These are phyloP conservation scores for Saccharomyces hybrid DNA, from an alignment of 1,139 yeast species.

Conservation along the genomic window DNA sequence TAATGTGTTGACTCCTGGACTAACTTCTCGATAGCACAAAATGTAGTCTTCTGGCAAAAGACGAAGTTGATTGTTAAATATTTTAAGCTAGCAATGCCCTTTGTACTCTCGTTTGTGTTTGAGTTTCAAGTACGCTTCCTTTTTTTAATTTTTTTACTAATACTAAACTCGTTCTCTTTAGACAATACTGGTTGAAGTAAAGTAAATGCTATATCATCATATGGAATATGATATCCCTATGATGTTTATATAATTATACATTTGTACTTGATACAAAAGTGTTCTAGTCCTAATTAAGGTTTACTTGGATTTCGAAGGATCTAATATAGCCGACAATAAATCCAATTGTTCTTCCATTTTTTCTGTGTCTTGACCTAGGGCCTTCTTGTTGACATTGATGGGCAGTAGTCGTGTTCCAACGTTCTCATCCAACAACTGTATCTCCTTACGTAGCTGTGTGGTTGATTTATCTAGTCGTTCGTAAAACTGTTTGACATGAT, in stretches of 20 bases:
- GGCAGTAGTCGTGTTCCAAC: conserved; percentile 28
- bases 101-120: not conserved
- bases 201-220: not conserved
- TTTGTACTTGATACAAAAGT: not conserved
- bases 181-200: not conserved
- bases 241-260: not conserved
- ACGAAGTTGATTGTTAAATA: not conserved
- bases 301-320: not conserved
- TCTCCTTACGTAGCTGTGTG: conserved; percentile 21
- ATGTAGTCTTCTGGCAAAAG: not conserved
- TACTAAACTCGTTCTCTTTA: not conserved
- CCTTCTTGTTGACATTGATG: conserved; percentile 27
- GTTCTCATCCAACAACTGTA: conserved; percentile 26
- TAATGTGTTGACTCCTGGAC: not conserved
- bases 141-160: not conserved
- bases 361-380: conserved; percentile 30
- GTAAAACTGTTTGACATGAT: conserved; percentile 25
- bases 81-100: not conserved
- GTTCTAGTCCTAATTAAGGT: not conserved
- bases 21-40: not conserved
- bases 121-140: not conserved
- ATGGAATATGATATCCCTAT: not conserved
- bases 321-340: not conserved
- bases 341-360: conserved; percentile 25
- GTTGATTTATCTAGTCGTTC: conserved; percentile 21